Evolutionary conservation across 495 filamentous ascomycete genomes (phyloP).

Genomic region (Penicillium bialowiezense): DNA sequence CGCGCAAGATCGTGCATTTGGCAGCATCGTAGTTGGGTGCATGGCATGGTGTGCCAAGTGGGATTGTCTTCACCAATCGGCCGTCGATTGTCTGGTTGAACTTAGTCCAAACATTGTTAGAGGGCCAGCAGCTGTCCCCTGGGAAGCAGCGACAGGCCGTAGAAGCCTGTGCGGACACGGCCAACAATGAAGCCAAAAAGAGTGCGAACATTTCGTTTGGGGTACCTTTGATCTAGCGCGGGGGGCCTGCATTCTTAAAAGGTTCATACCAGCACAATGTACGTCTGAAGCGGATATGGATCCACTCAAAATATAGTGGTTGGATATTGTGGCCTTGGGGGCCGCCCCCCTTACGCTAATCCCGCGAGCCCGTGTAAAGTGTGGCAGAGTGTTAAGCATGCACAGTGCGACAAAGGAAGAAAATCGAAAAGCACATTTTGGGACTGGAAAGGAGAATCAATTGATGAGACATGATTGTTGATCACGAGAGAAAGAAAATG

Average conservation of each 20-base stretch:
- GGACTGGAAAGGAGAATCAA: too few species aligned
- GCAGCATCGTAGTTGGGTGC: constrained; percentile 31
- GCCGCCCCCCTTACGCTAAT: too few species aligned
- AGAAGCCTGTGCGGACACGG: constrained; percentile 1
- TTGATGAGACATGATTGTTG: too few species aligned
- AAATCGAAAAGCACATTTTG: too few species aligned
- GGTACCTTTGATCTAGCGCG: background rate
- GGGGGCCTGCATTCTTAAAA: background rate
- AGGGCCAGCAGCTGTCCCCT: constrained; percentile 47
- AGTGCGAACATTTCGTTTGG: background rate
- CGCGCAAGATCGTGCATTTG: constrained; percentile 22
- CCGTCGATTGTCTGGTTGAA: constrained; percentile 46
- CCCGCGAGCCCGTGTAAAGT: too few species aligned
- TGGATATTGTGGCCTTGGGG: background rate
- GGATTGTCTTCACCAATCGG: constrained; percentile 42
- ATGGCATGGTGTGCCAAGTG: constrained; percentile 47
- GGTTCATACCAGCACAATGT: background rate
- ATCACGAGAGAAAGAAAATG: too few species aligned
- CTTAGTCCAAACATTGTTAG: constrained; percentile 31
- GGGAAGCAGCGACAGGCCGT: constrained; percentile 32
- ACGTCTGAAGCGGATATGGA: too few species aligned
- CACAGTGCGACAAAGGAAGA: too few species aligned
- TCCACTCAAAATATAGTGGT: background rate
- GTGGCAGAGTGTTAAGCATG: too few species aligned
- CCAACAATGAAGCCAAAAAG: constrained; percentile 10